Conservation (phyloP, 2,329 filamentous ascomycete genomes). For the Fusarium nisikadoi region DNA sequence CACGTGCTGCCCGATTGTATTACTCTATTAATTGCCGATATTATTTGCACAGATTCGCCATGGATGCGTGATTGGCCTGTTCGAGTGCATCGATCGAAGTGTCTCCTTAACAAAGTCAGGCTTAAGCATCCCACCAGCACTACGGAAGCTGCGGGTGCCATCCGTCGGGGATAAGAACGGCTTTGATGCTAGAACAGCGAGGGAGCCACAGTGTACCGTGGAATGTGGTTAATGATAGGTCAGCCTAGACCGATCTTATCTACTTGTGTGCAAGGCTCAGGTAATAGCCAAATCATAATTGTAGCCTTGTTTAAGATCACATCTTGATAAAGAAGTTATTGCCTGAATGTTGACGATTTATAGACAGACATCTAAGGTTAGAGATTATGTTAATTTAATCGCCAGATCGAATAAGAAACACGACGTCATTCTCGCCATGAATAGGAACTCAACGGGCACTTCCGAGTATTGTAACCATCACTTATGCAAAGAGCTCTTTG, state of each 20-base stretch:
- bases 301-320: background rate
- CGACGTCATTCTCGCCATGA: background rate
- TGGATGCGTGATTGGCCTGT: slow-evolving; percentile 2
- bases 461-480: background rate
- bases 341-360: background rate
- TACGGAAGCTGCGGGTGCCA: slow-evolving; percentile 16
- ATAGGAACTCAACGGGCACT: slow-evolving; percentile 15
- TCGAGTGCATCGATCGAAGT: slow-evolving; percentile 8
- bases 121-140: slow-evolving; percentile 3
- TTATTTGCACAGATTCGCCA: slow-evolving; percentile 1
- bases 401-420: background rate
- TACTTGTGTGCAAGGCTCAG: background rate
- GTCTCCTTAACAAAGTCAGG: slow-evolving; percentile 1
- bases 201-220: background rate
- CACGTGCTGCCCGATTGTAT: slow-evolving; percentile 3
- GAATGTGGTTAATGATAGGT: background rate
- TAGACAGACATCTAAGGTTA: background rate
- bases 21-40: slow-evolving; percentile 4
- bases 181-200: background rate
- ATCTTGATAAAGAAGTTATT: slow-evolving; percentile 9
- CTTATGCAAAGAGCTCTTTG: background rate
- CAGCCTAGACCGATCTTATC: slow-evolving; percentile 10
- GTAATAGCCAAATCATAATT: background rate
- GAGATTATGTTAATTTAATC: too few species aligned
- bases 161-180: slow-evolving; percentile 15